phyloP scores from a whole-genome alignment of 306 rosid species.

The Cucumis hystrix region DNA sequence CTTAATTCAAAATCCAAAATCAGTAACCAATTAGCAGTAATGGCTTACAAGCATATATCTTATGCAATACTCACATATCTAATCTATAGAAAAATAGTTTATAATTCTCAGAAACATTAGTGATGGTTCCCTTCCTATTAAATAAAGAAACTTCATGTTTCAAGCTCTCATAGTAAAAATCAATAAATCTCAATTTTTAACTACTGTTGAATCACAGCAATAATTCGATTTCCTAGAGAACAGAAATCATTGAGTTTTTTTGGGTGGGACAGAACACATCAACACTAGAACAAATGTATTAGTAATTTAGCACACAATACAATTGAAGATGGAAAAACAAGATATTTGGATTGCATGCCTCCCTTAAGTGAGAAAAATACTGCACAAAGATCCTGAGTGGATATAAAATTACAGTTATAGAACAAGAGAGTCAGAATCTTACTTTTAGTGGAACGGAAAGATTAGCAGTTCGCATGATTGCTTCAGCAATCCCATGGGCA shows the following conservation, averaged over 20 bases:
- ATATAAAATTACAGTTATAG: not conserved
- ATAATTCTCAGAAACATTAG: no score
- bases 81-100: no score
- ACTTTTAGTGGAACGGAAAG: conserved; percentile 94
- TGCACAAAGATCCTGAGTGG: not conserved
- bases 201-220: not conserved
- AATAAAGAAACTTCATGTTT: no score
- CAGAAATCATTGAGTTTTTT: not conserved
- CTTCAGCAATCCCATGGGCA: conserved; percentile 94
- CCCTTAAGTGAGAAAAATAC: not conserved
- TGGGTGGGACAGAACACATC: not conserved
- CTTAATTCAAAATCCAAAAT: not conserved
- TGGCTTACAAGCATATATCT: not conserved
- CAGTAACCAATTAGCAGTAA: not conserved
- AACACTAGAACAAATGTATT: not conserved
- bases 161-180: not conserved
- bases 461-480: conserved; percentile 95
- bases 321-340: not conserved
- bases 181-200: not conserved
- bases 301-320: not conserved
- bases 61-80: not conserved
- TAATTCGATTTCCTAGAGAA: not conserved
- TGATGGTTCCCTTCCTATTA: no score
- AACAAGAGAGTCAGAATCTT: conserved; percentile 13
- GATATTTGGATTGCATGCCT: not conserved